phyloP scores from a whole-genome alignment of 169 alveolate genomes.

The Plasmodium fragile region DNA sequence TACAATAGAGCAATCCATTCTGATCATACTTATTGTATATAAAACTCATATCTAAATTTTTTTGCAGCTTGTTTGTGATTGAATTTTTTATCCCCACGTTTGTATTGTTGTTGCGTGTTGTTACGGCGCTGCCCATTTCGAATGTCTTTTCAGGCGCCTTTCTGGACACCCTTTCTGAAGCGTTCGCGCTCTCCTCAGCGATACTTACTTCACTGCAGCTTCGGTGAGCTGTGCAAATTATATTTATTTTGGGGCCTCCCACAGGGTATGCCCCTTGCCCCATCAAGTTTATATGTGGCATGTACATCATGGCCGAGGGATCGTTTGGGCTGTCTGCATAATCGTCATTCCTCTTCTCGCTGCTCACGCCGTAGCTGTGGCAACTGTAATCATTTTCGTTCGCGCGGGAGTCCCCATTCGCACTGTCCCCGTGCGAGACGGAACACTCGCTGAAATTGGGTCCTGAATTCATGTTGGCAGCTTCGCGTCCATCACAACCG shows the following conservation, averaged over 20 bases:
- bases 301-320: background rate
- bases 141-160: background rate
- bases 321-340: background rate
- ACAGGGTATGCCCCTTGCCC: background rate
- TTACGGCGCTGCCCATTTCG: slow-evolving; percentile 2
- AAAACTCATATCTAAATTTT: slow-evolving; percentile 49
- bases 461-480: background rate
- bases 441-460: background rate
- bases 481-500: background rate
- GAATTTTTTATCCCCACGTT: background rate
- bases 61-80: background rate
- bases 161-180: background rate
- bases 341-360: background rate
- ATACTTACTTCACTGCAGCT: slow-evolving; percentile 1
- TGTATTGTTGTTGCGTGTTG: background rate
- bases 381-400: background rate
- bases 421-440: background rate
- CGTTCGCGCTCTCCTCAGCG: background rate
- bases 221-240: background rate
- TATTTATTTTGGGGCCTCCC: background rate
- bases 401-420: background rate
- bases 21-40: slow-evolving; percentile 60
- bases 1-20: slow-evolving; percentile 62
- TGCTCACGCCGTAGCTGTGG: background rate
- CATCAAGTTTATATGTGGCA: background rate